phyloP scores from a whole-genome alignment of 1,284 basidiomycete species.

The Afroboletus lepidellus region DNA sequence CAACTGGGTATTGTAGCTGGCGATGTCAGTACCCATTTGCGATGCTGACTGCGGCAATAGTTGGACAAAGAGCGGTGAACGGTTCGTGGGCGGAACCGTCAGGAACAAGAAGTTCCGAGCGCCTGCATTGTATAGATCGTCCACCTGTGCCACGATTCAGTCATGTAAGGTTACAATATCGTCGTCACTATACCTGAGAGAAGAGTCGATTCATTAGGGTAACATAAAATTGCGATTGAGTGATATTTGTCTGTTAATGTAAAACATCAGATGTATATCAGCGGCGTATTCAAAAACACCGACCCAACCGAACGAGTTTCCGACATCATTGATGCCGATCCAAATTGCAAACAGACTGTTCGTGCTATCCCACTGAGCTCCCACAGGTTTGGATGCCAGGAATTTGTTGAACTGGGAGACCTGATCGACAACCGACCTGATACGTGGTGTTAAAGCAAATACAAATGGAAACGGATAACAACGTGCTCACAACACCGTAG shows the following conservation, averaged over 20 bases:
- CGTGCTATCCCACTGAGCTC: constrained; percentile 53
- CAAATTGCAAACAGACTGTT: constrained; percentile 61
- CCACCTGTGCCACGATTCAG: constrained; percentile 39
- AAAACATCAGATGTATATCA: not conserved
- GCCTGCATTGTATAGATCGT: constrained; percentile 51
- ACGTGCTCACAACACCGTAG: constrained; percentile 50
- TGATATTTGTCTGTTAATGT: constrained; percentile 49
- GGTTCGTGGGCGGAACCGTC: constrained; percentile 61
- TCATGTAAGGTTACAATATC: not conserved
- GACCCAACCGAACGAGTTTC: constrained; percentile 54
- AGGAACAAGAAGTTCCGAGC: constrained; percentile 65
- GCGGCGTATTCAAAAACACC: constrained; percentile 11
- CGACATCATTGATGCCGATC: constrained; percentile 68
- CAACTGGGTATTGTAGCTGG: constrained; percentile 53
- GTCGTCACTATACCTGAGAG: constrained; percentile 42
- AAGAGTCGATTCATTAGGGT: constrained; percentile 55
- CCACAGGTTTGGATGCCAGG: constrained; percentile 49
- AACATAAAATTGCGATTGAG: constrained; percentile 49
- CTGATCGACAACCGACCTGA: constrained; percentile 61
- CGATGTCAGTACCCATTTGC: constrained; percentile 42
- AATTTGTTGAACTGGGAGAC: constrained; percentile 55
- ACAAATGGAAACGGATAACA: not conserved
- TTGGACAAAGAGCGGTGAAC: constrained; percentile 52
- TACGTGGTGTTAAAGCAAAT: not conserved
- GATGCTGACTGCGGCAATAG: constrained; percentile 41